Conservation (phyloP, 2,329 filamentous ascomycete species). For the Colletotrichum abscissum region DNA sequence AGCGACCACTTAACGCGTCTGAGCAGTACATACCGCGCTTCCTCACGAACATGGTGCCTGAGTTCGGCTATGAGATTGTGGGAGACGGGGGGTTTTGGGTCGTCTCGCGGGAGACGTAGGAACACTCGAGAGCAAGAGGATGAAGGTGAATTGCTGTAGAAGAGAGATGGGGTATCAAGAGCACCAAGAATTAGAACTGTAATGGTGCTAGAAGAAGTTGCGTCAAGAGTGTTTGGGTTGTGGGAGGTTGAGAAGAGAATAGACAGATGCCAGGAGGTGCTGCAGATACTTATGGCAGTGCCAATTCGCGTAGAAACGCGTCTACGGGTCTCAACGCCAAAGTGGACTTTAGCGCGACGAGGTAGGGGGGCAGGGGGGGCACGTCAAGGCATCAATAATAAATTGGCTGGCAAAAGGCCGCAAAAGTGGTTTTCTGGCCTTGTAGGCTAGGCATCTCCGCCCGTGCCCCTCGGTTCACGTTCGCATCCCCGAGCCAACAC, state of each 20-base stretch:
- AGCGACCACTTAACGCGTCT: background rate
- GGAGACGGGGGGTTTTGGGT: background rate
- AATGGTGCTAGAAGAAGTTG: conserved; percentile 1
- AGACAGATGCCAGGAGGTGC: conserved; percentile 22
- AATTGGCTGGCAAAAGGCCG: conserved; percentile 11
- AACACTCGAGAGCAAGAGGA: conserved; percentile 1
- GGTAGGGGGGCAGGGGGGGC: conserved; percentile 8
- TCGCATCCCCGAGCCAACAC: conserved; percentile 36
- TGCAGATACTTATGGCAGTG: conserved; percentile 35
- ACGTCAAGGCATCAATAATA: conserved; percentile 37
- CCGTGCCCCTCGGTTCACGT: conserved; percentile 32
- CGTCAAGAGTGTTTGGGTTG: conserved; percentile 22
- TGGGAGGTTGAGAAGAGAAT: conserved; percentile 17
- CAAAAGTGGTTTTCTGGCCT: background rate
- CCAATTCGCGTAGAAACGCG: conserved; percentile 36
- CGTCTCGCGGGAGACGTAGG: background rate
- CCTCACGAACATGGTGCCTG: conserved; percentile 68
- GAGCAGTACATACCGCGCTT: conserved; percentile 66
- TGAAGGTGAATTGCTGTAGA: background rate
- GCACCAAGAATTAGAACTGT: conserved; percentile 9
- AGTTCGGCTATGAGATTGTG: conserved; percentile 9
- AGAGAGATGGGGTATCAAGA: conserved; percentile 18
- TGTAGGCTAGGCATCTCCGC: conserved; percentile 18
- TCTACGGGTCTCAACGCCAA: conserved; percentile 24
- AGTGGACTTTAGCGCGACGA: conserved; percentile 32